Evolutionary conservation across 768 basidiomycete species (phyloP).

Genomic region (Hemileccinum impolitum): DNA sequence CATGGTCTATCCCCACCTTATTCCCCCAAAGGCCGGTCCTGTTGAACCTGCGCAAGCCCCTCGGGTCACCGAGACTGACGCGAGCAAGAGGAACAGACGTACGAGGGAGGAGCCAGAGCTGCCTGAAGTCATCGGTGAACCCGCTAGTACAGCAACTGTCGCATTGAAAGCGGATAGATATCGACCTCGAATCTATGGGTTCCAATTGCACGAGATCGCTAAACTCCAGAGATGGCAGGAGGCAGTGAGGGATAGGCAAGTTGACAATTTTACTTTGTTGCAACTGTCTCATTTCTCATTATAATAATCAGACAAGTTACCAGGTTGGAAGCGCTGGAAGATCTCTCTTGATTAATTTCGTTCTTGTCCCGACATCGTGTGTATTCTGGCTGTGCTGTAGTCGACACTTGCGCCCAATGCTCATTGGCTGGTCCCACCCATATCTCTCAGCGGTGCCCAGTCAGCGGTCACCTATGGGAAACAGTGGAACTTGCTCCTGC

Average conservation of each 20-base stretch:
- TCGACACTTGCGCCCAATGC: constrained; percentile 1
- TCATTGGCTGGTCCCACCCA: no score
- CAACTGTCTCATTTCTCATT: constrained; percentile 2
- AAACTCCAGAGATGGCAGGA: constrained; percentile 96
- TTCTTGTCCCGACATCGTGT: not conserved
- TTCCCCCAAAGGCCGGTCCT: constrained; percentile 75
- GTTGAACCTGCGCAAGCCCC: constrained; percentile 33
- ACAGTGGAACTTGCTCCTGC: no score
- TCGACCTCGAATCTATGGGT: constrained; percentile 92
- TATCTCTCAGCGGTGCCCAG: no score
- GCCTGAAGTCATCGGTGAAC: constrained; percentile 57
- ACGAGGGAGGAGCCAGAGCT: constrained; percentile 52
- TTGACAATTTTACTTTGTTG: not conserved
- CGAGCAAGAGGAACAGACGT: constrained; percentile 40
- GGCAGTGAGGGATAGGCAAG: constrained; percentile 79
- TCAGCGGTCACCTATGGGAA: no score
- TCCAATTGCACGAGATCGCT: constrained; percentile 92
- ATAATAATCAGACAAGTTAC: constrained; percentile 40
- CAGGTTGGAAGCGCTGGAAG: constrained; percentile 47
- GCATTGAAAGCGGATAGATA: constrained; percentile 92
- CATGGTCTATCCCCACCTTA: constrained; percentile 93
- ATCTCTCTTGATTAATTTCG: constrained; percentile 22
- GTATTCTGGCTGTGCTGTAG: constrained; percentile 8
- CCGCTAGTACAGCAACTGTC: constrained; percentile 72
- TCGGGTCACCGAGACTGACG: constrained; percentile 29